Conservation (phyloP, 495 filamentous ascomycete genomes). For the Penicillium verhagenii region DNA sequence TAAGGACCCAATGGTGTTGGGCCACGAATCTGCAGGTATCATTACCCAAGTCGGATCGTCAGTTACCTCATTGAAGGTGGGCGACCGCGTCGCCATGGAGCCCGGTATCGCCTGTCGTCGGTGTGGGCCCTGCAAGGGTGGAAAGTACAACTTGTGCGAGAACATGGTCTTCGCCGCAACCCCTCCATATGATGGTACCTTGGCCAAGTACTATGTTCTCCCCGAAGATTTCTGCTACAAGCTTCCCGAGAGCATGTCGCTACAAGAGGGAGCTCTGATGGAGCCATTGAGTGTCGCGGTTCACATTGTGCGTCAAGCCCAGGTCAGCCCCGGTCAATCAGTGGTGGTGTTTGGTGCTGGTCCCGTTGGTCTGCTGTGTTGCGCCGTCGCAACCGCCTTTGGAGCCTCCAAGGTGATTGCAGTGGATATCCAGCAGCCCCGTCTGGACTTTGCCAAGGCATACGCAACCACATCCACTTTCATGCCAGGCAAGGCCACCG, state of each 20-base stretch:
- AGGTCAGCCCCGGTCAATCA: slow-evolving; percentile 44
- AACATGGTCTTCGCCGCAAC: slow-evolving; percentile 55
- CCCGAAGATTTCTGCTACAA: slow-evolving; percentile 59
- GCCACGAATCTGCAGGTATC: slow-evolving; percentile 84
- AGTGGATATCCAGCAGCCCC: slow-evolving; percentile 52
- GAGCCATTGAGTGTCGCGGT: slow-evolving; percentile 57
- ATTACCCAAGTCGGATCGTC: slow-evolving; percentile 64
- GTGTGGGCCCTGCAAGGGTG: slow-evolving; percentile 51
- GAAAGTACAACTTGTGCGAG: slow-evolving; percentile 54
- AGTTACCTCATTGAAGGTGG: slow-evolving; percentile 42
- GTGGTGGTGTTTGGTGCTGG: slow-evolving; percentile 57
- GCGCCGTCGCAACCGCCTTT: slow-evolving; percentile 51
- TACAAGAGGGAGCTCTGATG: slow-evolving; percentile 54
- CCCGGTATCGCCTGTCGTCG: slow-evolving; percentile 52
- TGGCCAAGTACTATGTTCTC: slow-evolving; percentile 54
- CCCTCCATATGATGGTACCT: slow-evolving; percentile 53
- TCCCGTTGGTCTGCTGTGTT: slow-evolving; percentile 55
- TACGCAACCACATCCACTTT: slow-evolving; percentile 48
- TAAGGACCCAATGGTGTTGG: slow-evolving; percentile 85
- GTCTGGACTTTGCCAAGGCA: slow-evolving; percentile 52
- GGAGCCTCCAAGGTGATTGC: slow-evolving; percentile 53
- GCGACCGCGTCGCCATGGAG: slow-evolving; percentile 54
- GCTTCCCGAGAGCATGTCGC: slow-evolving; percentile 42
- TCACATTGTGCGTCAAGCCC: slow-evolving; percentile 50
- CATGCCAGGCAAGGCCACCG: slow-evolving; percentile 34